Evolutionary conservation across 176 grass and related monocot species (phyloP).

Genomic region (Zea luxurians): DNA sequence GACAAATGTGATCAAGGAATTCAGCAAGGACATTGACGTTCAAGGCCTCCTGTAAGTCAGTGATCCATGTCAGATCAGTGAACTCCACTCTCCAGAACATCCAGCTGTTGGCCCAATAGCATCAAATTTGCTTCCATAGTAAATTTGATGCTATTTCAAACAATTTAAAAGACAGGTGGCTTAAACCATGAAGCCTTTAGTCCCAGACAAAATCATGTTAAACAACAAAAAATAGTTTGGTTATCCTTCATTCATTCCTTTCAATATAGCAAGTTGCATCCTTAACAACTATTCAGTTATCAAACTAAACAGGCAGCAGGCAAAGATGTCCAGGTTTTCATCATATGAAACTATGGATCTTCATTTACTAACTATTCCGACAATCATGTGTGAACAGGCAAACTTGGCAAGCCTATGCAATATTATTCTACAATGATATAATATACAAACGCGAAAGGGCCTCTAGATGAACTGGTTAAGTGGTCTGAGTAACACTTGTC

Average conservation of each 20-base stretch:
- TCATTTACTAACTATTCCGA: background rate
- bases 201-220: background rate
- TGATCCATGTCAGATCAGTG: background rate
- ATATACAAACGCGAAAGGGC: no score
- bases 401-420: background rate
- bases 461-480: no score
- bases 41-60: background rate
- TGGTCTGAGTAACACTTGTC: no score
- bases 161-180: background rate
- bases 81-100: background rate
- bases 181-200: background rate
- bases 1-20: background rate
- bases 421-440: background rate
- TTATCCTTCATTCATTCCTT: background rate
- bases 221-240: background rate
- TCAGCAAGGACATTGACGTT: background rate
- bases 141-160: background rate
- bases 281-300: background rate
- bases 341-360: background rate
- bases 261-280: background rate
- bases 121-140: background rate
- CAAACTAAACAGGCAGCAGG: background rate
- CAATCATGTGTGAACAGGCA: background rate
- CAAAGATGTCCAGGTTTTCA: background rate
- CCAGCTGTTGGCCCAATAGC: background rate